Evolutionary conservation across 108 stramenopile genomes (phyloP), one percentile per base, ranked within the genome.

Genomic region (Mayamaea pseudoterrestris): DNA sequence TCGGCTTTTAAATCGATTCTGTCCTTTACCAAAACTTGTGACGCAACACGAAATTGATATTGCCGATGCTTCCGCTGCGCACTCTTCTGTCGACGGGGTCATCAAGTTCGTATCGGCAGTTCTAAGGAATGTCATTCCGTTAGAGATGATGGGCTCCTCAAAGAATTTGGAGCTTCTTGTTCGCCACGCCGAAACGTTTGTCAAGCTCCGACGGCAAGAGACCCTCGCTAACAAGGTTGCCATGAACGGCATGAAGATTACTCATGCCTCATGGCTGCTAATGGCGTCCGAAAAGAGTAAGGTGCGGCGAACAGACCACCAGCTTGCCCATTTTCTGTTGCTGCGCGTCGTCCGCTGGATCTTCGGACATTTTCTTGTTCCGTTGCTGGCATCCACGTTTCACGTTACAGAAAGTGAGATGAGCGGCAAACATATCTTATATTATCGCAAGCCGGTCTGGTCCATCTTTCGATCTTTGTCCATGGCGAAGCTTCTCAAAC

Each of bases 381-480:
- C 80, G 16, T 54, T 93, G 9, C 58, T 93, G 2, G 61, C 81
- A 43, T 67, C 80, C 9, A 50, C 41, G 37, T 93, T 93, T 49
- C 77, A 85, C 37, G 71, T 79, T 22, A 93, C 90, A 32, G 90
- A 93, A 50, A 83, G 69, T 3, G 84, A 93, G 49, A 80, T 80
- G 39, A 57, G 49, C 43, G 76, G 49, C 2, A 58, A 67, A 9
- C 50, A 57, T 27, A 46, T 83, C 0, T 39, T 85, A 0, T 93
- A 84, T 59, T 93, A 88, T 41, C 63, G 90, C 27, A 78, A 74
- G 45, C 82, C 84, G n/a, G 74, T 88, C 11, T 93, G 90, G 90
- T 58, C 65, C 7, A 34, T 55, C 7, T 74, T 88, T 57, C 67
- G 79, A 17, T 39, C 61, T 0, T 39, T 80, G 14, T 71, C 84